Percentiles rank a stretch among this genome's conserved stretches.
These are phyloP conservation scores for Theobroma grandiflorum DNA, from an alignment of 441 rosid genomes.

Conservation along the genomic window DNA sequence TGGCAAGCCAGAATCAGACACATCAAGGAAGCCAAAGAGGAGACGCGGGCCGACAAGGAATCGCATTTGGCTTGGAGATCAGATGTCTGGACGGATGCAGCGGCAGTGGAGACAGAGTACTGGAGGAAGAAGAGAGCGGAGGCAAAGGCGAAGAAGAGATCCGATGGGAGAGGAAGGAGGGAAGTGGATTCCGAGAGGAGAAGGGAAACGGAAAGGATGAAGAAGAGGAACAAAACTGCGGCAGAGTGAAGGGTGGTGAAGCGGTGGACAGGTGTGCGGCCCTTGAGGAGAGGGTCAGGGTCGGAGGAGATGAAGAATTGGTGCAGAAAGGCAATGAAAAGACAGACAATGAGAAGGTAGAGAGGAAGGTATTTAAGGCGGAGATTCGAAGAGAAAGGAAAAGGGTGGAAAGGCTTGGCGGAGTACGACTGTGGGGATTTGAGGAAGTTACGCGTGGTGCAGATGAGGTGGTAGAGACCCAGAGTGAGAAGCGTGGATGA, in stretches of 20 bases:
- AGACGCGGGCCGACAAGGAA: constrained; percentile 66
- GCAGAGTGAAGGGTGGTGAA: constrained; percentile 85
- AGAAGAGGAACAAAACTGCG: constrained; percentile 79
- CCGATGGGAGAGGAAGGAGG: constrained; percentile 71
- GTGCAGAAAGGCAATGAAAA: constrained; percentile 74
- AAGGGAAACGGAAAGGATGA: constrained; percentile 62
- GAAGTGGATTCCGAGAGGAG: constrained; percentile 71
- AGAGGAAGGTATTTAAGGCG: constrained; percentile 67
- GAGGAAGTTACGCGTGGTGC: constrained; percentile 62
- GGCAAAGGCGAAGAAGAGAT: constrained; percentile 83
- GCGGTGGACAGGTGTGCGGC: constrained; percentile 86
- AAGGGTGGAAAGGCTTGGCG: constrained; percentile 81
- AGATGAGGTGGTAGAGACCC: constrained; percentile 79
- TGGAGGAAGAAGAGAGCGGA: constrained; percentile 79
- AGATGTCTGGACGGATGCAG: constrained; percentile 83
- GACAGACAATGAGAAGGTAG: constrained; percentile 63
- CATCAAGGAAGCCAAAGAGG: constrained; percentile 62
- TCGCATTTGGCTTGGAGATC: constrained; percentile 88
- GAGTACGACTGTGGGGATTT: constrained; percentile 80
- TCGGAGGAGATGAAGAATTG: constrained; percentile 69
- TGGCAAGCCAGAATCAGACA: constrained; percentile 73
- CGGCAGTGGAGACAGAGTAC: constrained; percentile 62
- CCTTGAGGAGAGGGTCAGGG: constrained; percentile 86
- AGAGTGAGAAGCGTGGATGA: constrained; percentile 75
- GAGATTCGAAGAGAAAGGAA: constrained; percentile 48